These are phyloP conservation scores for Cordyceps javanica DNA, from an alignment of 2,329 filamentous ascomycete genomes.

Conservation along the genomic window DNA sequence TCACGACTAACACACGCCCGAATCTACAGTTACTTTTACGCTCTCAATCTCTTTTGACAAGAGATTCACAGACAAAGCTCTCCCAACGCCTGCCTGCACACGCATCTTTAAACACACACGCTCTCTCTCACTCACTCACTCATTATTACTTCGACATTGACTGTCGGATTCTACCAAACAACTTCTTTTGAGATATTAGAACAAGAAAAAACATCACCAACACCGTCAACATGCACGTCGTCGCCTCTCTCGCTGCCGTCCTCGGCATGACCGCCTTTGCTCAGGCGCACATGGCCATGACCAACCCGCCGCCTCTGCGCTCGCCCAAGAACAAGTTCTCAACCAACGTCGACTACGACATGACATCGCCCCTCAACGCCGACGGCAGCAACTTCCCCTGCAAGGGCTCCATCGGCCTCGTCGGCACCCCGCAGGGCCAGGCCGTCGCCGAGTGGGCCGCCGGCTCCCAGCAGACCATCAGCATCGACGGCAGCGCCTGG, in stretches of 20 bases:
- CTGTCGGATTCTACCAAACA: background rate
- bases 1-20: constrained; percentile 5
- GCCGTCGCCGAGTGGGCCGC: constrained; percentile 56
- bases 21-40: background rate
- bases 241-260: constrained; percentile 29
- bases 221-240: constrained; percentile 15
- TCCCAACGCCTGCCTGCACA: no score
- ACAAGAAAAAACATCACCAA: no score
- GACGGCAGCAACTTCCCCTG: constrained; percentile 66
- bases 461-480: constrained; percentile 58
- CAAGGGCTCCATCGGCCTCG: constrained; percentile 54
- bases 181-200: constrained; percentile 6
- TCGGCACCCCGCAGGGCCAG: constrained; percentile 43
- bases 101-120: no score
- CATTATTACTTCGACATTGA: constrained; percentile 5
- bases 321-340: constrained; percentile 46
- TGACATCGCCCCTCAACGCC: constrained; percentile 58
- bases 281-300: constrained; percentile 53
- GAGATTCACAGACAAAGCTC: background rate
- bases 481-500: constrained; percentile 53
- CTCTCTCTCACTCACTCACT: background rate
- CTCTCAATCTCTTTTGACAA: constrained; percentile 4
- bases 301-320: constrained; percentile 43
- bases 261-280: constrained; percentile 37
- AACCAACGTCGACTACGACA: constrained; percentile 60